Evolutionary conservation across 1,284 basidiomycete species (phyloP).

Genomic region (Calocybe gambosa): DNA sequence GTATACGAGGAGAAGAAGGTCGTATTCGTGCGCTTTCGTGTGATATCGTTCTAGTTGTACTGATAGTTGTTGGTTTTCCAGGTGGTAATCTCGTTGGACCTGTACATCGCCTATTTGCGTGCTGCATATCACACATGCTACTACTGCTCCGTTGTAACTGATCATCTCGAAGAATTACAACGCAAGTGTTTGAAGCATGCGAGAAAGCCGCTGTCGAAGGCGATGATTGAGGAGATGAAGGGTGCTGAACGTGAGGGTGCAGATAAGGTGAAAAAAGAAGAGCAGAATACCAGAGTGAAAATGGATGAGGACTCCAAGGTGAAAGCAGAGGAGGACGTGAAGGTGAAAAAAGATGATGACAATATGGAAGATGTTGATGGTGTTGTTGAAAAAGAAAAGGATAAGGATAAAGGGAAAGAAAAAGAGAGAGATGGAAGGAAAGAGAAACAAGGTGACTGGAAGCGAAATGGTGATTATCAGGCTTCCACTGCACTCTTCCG

Average conservation of each 20-base stretch:
- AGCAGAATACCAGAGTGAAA: too few relatives aligned
- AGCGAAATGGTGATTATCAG: slow-evolving; percentile 49
- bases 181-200: slow-evolving; percentile 90
- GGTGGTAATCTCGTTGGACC: slow-evolving; percentile 73
- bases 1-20: slow-evolving; percentile 66
- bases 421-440: slow-evolving; percentile 32
- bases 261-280: slow-evolving; percentile 34
- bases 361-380: slow-evolving; percentile 29
- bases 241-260: slow-evolving; percentile 30
- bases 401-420: slow-evolving; percentile 39
- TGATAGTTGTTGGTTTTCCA: slow-evolving; percentile 24
- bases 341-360: slow-evolving; percentile 26
- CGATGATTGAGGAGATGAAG: slow-evolving; percentile 49
- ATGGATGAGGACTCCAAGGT: too few relatives aligned
- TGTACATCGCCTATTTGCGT: slow-evolving; percentile 82
- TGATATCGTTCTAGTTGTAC: slow-evolving; percentile 1
- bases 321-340: too few relatives aligned
- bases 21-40: slow-evolving; percentile 17
- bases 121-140: slow-evolving; percentile 88
- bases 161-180: slow-evolving; percentile 90
- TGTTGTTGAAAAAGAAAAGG: slow-evolving; percentile 26
- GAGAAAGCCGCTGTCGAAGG: slow-evolving; percentile 63
- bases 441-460: slow-evolving; percentile 44
- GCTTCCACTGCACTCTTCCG: too few relatives aligned
- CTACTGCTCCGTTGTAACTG: slow-evolving; percentile 88